phyloP scores from a whole-genome alignment of 148 eudicot species.

The Persicaria maculosa region DNA sequence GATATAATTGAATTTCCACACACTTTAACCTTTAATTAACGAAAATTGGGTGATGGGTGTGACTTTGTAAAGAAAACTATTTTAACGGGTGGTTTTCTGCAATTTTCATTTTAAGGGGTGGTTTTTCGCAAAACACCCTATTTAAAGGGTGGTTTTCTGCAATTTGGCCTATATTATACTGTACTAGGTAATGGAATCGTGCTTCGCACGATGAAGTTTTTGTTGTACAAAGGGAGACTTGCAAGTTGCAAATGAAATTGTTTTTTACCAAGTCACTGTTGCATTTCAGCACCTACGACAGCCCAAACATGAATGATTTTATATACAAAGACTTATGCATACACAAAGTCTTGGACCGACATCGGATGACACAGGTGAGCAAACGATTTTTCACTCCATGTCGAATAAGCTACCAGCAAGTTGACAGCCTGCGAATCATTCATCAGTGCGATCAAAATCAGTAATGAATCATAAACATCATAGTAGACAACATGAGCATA shows the following conservation, averaged over 20 bases:
- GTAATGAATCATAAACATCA: conserved; percentile 34
- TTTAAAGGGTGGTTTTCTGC: no score
- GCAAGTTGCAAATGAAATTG: background rate
- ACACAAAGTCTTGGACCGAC: conserved; percentile 27
- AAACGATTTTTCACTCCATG: conserved; percentile 42
- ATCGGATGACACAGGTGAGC: conserved; percentile 40
- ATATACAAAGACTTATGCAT: conserved; percentile 9
- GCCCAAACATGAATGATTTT: background rate
- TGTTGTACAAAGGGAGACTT: background rate
- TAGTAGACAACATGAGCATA: conserved; percentile 46
- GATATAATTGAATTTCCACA: no score
- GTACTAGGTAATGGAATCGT: no score
- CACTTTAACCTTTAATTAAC: no score
- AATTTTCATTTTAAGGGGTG: no score
- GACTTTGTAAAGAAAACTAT: no score
- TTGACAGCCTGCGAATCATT: conserved; percentile 23
- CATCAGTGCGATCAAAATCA: background rate
- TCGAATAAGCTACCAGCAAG: conserved; percentile 48
- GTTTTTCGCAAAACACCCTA: no score
- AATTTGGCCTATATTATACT: no score
- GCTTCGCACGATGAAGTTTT: no score
- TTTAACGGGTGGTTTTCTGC: no score
- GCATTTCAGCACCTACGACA: background rate
- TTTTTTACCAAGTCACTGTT: background rate
- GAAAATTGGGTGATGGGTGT: no score